Percentiles rank a stretch among this genome's conserved stretches.
Evolutionary conservation across 805 yeast genomes (phyloP).

Genomic region (Candida cerambycidarum): DNA sequence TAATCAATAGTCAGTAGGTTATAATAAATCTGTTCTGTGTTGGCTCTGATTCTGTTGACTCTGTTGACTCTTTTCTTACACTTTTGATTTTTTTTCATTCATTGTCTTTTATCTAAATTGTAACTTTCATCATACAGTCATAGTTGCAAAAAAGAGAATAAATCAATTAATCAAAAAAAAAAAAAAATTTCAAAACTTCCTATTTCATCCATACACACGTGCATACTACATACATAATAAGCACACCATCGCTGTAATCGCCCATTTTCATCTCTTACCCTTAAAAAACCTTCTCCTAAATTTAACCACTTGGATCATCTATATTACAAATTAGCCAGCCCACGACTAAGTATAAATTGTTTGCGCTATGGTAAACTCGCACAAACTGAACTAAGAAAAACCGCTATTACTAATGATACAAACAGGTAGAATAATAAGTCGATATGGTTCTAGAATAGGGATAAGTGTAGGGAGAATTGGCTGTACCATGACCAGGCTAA

Average conservation of each 20-base stretch:
- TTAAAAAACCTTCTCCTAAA: neutral
- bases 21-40: too few species aligned
- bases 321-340: neutral
- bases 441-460: neutral
- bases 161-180: too few species aligned
- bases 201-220: neutral
- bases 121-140: neutral
- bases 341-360: neutral
- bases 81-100: neutral
- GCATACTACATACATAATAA: too few species aligned
- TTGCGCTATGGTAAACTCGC: too few species aligned
- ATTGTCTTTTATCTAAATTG: neutral
- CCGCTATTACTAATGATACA: slow-evolving; percentile 2
- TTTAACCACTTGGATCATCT: neutral
- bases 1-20: slow-evolving; percentile 22
- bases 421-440: neutral
- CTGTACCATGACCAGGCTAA: too few species aligned
- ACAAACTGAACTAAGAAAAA: too few species aligned
- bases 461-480: neutral
- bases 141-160: neutral
- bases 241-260: neutral
- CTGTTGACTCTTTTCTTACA: neutral
- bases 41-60: too few species aligned
- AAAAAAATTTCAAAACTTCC: neutral
- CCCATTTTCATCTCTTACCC: neutral